Evolutionary conservation across 2,329 filamentous ascomycete genomes (phyloP), one percentile per base, ranked within the genome.

Genomic region (Sarocladium kiliense): DNA sequence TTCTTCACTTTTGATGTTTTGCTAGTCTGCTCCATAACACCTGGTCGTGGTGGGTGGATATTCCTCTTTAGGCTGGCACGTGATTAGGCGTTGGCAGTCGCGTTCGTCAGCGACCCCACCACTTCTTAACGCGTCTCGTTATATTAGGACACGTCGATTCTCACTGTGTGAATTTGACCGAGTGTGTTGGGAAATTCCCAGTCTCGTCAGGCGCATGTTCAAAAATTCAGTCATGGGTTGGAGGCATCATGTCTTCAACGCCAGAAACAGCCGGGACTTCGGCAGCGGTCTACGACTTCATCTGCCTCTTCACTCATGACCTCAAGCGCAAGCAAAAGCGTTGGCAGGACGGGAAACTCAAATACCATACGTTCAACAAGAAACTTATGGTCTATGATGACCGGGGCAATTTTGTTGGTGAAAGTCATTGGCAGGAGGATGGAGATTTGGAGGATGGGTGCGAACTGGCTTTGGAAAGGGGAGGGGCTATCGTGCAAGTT

Each of bases 291-390:
- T 76, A 88, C 65, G 91, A 95, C 65, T 95, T 87, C 69, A 80
- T 83, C 58, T 97, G 92, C 68, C 84, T 97, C 3, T 97, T 89
- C 71, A 95, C 91, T 2, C 84, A 89, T 66, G 92, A 97, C 66
- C 69, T 96, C 41, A 84, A 85, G 53, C 85, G 89, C 55, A 97
- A 97, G 73, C 86, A 90, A 62, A 97, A 97, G 68, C 79, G 89
- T 58, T 97, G 92, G 92, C 90, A 96, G 65, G 92, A 97, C 85
- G 92, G 93, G 34, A 85, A 85, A 53, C 81, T 97, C 58, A 88
- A 87, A 60, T 96, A 87, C 60, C 92, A 97, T 66, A 87, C 88
- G 1, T 96, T 96, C 80, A 97, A 97, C 74, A 89, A 86, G 66
- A 85, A 90, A 3, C 77, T 94, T 57, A 95, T 97, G 89, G 89